Percentiles rank a stretch among this genome's conserved stretches.
Evolutionary conservation across 1,139 yeast genomes (phyloP).

Genomic region (Kazachstania sp.): DNA sequence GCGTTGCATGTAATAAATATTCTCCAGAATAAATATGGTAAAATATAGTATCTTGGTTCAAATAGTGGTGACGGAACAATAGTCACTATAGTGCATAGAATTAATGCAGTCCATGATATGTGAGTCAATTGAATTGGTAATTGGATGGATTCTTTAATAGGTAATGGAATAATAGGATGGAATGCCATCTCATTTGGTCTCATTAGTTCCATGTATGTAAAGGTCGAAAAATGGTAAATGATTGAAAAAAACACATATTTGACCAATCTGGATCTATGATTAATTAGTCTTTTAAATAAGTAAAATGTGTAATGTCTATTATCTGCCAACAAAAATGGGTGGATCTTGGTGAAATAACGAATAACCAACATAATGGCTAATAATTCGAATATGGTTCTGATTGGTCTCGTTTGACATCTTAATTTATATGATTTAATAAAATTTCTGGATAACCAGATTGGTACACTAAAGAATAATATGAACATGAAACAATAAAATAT

Average conservation of each 20-base stretch:
- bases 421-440: slow-evolving; percentile 34
- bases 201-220: slow-evolving; percentile 37
- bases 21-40: slow-evolving; percentile 74
- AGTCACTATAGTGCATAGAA: slow-evolving; percentile 49
- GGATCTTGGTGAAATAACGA: slow-evolving; percentile 60
- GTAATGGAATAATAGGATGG: slow-evolving; percentile 31
- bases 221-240: slow-evolving; percentile 61
- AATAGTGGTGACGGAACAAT: slow-evolving; percentile 83
- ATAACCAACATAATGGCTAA: slow-evolving; percentile 42
- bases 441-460: slow-evolving; percentile 49
- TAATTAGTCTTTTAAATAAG: slow-evolving; percentile 58
- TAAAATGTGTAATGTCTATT: slow-evolving; percentile 91
- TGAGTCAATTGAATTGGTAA: slow-evolving; percentile 36
- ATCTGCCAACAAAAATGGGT: slow-evolving; percentile 88
- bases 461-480: slow-evolving; percentile 54
- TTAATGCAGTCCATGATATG: slow-evolving; percentile 39
- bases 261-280: slow-evolving; percentile 33
- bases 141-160: slow-evolving; percentile 30
- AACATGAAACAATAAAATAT: slow-evolving; percentile 68
- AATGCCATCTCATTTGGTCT: slow-evolving; percentile 31
- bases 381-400: slow-evolving; percentile 28
- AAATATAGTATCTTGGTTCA: slow-evolving; percentile 85
- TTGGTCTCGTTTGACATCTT: slow-evolving; percentile 24
- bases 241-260: slow-evolving; percentile 43
- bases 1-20: slow-evolving; percentile 41